phyloP scores from a whole-genome alignment of 1,139 yeast species.

The Diutina neorugosa region DNA sequence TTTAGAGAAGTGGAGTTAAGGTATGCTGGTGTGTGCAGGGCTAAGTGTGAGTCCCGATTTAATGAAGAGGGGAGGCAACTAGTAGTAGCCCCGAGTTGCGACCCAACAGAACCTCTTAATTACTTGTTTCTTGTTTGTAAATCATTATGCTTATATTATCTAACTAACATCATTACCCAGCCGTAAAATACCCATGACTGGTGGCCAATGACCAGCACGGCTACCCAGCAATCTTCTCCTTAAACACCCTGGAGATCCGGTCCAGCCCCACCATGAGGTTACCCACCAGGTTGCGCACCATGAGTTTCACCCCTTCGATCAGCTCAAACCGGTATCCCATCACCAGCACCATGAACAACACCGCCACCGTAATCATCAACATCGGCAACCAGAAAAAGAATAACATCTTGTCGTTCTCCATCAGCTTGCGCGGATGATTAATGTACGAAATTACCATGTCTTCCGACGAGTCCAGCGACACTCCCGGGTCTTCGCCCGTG shows the following conservation, averaged over 20 bases:
- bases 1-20: too few species aligned
- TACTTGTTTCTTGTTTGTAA: too few species aligned
- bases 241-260: constrained; percentile 46
- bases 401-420: constrained; percentile 75
- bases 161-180: neutral
- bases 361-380: constrained; percentile 38
- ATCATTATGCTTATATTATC: neutral
- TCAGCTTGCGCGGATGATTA: constrained; percentile 48
- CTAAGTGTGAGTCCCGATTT: too few species aligned
- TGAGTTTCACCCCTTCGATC: constrained; percentile 32
- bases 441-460: constrained; percentile 43
- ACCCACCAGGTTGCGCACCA: constrained; percentile 42
- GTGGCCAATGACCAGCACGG: neutral
- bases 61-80: too few species aligned
- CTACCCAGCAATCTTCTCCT: neutral
- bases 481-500: constrained; percentile 18
- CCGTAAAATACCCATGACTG: neutral
- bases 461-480: constrained; percentile 37
- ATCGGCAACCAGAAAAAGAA: constrained; percentile 83
- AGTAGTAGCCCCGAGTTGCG: too few species aligned
- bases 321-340: constrained; percentile 36
- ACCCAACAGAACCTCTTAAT: neutral
- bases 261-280: constrained; percentile 59
- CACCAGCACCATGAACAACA: constrained; percentile 37
- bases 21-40: too few species aligned